Evolutionary conservation across 208 protist species (phyloP), one percentile per base, ranked within the genome.

Genomic region (Leishmania arabica): DNA sequence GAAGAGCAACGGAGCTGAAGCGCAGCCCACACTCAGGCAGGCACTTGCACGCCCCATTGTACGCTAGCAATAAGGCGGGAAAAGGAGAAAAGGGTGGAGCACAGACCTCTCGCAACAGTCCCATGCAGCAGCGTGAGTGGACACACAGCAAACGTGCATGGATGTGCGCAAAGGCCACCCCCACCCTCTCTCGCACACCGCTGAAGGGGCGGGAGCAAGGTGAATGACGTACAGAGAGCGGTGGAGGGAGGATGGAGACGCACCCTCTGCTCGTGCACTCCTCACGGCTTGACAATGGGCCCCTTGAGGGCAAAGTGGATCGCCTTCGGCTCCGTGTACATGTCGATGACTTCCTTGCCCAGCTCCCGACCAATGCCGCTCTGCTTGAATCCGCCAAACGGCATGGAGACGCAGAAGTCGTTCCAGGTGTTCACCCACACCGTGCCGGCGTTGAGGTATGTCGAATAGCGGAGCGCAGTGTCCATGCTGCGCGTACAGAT

Each of bases 351-450:
- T 49, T 92, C 79, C 74, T 89, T 83, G 70, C 91, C 90, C 37
- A 97, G 87, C 81, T 98, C 95, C 71, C 95, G 88, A 72, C 95
- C 94, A 64, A 94, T 84, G 60, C 95, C 94, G 77, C 89, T 95
- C 81, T 93, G 91, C 85, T 98, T 97, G 89, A 96, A 95, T 77
- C 95, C 95, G 62, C 95, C 95, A 74, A 96, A 98, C 66, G 93
- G 93, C 81, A 84, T 76, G 6, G 89, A 74, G 49, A 68, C 56
- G 85, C 94, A 88, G 84, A 97, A 96, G 71, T 80, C 85, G 85
- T 98, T 96, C 92, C 90, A 98, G 54, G 85, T 89, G 86, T 98
- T 98, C 42, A 97, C 86, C 95, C 95, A 98, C 75, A 97, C 90
- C 40, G 91, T 97, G 72, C 95, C 94, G 56, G 92, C 93, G 62